Conservation (phyloP, 2,329 filamentous ascomycete species). For the Dryadomyces sulphureus region DNA sequence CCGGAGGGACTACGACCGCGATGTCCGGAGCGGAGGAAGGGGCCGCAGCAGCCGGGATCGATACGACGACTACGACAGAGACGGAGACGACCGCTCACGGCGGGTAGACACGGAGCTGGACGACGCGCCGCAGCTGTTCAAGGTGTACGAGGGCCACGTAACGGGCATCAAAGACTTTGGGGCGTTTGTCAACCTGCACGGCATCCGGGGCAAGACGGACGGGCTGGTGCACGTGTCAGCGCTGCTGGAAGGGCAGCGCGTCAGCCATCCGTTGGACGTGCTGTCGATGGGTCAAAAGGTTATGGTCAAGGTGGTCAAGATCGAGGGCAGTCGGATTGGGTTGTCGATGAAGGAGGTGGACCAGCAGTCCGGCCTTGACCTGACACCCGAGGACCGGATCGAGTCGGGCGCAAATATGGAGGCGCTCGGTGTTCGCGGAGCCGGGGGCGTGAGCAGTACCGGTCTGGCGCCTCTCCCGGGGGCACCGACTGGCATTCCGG, state of each 20-base stretch:
- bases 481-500: neutral
- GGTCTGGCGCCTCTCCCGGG: neutral
- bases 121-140: conserved; percentile 65
- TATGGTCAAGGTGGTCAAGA: conserved; percentile 83
- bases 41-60: conserved; percentile 17
- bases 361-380: conserved; percentile 70
- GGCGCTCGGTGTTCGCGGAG: conserved; percentile 51
- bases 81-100: conserved; percentile 31
- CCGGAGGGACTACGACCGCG: conserved; percentile 22
- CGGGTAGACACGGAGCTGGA: conserved; percentile 64
- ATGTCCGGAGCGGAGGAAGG: conserved; percentile 20
- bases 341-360: conserved; percentile 97
- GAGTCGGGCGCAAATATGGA: conserved; percentile 86
- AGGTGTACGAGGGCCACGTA: conserved; percentile 79
- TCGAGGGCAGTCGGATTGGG: conserved; percentile 68
- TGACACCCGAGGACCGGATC: conserved; percentile 63
- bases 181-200: conserved; percentile 82
- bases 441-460: conserved; percentile 28
- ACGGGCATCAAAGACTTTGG: conserved; percentile 94
- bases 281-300: conserved; percentile 68
- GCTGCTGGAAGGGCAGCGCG: conserved; percentile 67
- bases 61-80: conserved; percentile 22
- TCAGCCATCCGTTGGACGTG: conserved; percentile 85
- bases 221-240: conserved; percentile 89
- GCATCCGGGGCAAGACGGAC: conserved; percentile 77